Percentiles rank a stretch among this genome's conserved stretches.
Evolutionary conservation across 1,139 yeast genomes (phyloP).

Genomic region (Magnusiomyces fungicola): DNA sequence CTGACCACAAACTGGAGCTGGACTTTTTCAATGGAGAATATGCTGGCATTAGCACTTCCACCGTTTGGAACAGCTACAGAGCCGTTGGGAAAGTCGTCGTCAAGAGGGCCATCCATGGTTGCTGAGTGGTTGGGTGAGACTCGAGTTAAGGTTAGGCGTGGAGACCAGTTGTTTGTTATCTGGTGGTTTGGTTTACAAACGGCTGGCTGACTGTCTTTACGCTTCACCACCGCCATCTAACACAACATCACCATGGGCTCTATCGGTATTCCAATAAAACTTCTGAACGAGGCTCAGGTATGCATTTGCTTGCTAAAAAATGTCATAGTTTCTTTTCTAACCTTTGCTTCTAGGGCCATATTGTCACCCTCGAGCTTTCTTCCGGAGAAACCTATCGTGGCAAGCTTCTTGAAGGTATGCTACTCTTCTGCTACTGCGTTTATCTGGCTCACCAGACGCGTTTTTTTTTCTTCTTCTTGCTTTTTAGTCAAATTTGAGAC

Average conservation of each 20-base stretch:
- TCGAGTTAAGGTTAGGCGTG: too few species aligned
- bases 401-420: constrained; percentile 59
- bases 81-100: constrained; percentile 4
- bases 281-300: constrained; percentile 74
- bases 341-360: constrained; percentile 78
- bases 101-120: not conserved
- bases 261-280: constrained; percentile 76
- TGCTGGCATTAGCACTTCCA: constrained; percentile 4
- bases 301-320: too few species aligned
- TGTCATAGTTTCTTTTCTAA: too few species aligned
- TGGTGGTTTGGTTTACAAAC: too few species aligned
- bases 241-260: constrained; percentile 14
- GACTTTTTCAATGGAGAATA: constrained; percentile 43
- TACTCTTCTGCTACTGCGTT: too few species aligned
- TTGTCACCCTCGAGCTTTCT: constrained; percentile 71
- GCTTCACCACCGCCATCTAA: not conserved
- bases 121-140: too few species aligned
- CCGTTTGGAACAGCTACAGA: constrained; percentile 11
- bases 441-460: too few species aligned
- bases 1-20: constrained; percentile 47
- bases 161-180: too few species aligned
- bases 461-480: too few species aligned
- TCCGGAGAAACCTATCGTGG: constrained; percentile 89
- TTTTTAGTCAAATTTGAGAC: too few species aligned
- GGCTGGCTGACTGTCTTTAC: too few species aligned